Base-by-base conservation (phyloP, 1,139 yeast species). In the Yamadazyma taylorii region DNA sequence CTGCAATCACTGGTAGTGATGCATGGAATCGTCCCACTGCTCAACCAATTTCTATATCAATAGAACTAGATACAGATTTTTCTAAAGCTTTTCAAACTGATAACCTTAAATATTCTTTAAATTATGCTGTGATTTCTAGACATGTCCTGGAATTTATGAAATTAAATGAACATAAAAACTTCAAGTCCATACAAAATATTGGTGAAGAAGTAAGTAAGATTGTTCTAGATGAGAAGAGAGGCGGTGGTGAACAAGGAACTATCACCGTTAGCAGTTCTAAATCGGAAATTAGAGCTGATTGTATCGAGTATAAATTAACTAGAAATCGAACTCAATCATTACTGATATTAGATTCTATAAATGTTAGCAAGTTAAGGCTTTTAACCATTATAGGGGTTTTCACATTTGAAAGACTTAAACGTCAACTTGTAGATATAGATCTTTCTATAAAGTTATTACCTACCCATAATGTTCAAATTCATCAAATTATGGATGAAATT, bases 341-440 rank as follows among this genome's bases (percentile, higher is more conserved):
- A 37, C 58, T 51, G 37, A 37, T 33, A 21, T 37, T 45, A 2
- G 86, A 79, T 48, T 29, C 47, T 7, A 66, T 85, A 6, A 58
- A 55, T 22, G 75, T 85, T 25, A 66, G 67, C 21, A 75, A 76
- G 11, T 63, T 90, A 35, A 71, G 75, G 38, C 60, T 86, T 21
- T 72, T 84, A 35, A 84, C 96, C 0, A 72, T 89, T 28, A 85
- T 92, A 48, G 98, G 98, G 3, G 94, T 92, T 7, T 90, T 88
- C 63, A 84, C 90, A 1, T 86, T 89, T 61, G 98, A 92, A 57
- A 69, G 97, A 43, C 60, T 82, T 24, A 83, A 85, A 52, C 78
- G 78, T 48, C 98, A 92, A 60, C 80, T 77, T 42, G 85, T 87
- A 8, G 70, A 79, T 17, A 66, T 90, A 24, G 85, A 83, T 46